phyloP scores from a whole-genome alignment of 1,284 basidiomycete species.

The Boletellus dicymbophilus region DNA sequence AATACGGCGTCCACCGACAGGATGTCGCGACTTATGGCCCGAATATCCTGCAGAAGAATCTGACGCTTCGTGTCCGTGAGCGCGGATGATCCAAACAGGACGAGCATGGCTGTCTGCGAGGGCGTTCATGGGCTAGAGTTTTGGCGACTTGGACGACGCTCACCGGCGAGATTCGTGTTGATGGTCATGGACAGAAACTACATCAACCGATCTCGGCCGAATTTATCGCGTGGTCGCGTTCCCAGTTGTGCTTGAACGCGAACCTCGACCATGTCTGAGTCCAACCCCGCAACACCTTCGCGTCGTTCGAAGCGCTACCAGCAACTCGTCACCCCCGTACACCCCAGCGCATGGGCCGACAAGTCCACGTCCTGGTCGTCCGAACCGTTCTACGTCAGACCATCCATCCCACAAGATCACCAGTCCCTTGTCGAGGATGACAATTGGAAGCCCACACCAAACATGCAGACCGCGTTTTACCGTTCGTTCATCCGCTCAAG shows the following conservation, averaged over 20 bases:
- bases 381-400: conserved; percentile 40
- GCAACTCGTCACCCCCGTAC: conserved; percentile 46
- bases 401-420: conserved; percentile 31
- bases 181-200: background rate
- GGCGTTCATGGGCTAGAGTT: background rate
- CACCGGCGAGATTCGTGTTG: conserved; percentile 12
- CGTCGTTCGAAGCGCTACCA: conserved; percentile 58
- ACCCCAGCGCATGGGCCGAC: conserved; percentile 28
- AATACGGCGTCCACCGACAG: conserved; percentile 81
- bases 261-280: conserved; percentile 23
- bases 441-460: conserved; percentile 18
- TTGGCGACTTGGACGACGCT: conserved; percentile 1
- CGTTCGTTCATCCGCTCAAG: conserved; percentile 32
- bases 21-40: conserved; percentile 54
- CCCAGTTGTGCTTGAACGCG: background rate
- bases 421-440: conserved; percentile 39
- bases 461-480: conserved; percentile 32
- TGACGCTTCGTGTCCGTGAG: conserved; percentile 73
- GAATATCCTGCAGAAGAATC: conserved; percentile 67
- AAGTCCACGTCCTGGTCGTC: conserved; percentile 43
- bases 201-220: background rate
- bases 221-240: conserved; percentile 11
- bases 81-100: conserved; percentile 73
- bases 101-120: conserved; percentile 51
- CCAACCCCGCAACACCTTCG: conserved; percentile 27